These are phyloP conservation scores for Withania somnifera DNA, from an alignment of 305 asterid genomes.

Conservation along the genomic window DNA sequence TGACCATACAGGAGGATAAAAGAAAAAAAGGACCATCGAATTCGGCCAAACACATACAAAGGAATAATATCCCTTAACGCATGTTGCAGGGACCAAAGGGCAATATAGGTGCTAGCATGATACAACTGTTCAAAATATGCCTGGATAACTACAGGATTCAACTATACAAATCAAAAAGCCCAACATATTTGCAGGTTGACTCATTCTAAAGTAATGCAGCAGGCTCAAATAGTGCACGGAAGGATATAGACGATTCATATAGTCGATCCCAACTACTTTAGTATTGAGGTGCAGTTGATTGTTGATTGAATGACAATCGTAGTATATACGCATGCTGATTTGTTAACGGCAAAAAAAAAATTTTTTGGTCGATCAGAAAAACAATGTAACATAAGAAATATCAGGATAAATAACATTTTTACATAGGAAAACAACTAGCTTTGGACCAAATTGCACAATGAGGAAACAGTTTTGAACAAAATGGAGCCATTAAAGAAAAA, in stretches of 20 bases:
- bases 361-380: no score
- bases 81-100: background rate
- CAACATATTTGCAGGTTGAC: background rate
- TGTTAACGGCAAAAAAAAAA: background rate
- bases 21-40: background rate
- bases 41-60: background rate
- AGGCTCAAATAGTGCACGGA: background rate
- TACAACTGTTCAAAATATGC: background rate
- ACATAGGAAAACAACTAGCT: background rate
- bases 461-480: background rate
- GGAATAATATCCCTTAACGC: background rate
- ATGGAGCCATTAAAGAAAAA: background rate
- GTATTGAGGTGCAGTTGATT: background rate
- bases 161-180: background rate
- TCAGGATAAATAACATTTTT: background rate
- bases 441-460: background rate
- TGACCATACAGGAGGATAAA: background rate
- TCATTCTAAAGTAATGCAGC: background rate
- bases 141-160: background rate
- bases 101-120: background rate
- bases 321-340: background rate
- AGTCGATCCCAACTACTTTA: background rate
- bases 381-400: background rate
- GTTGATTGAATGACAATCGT: background rate
- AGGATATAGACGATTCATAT: background rate